These are phyloP conservation scores for Symmetrospora coprosmae DNA, from an alignment of 768 basidiomycete species.

Conservation along the genomic window DNA sequence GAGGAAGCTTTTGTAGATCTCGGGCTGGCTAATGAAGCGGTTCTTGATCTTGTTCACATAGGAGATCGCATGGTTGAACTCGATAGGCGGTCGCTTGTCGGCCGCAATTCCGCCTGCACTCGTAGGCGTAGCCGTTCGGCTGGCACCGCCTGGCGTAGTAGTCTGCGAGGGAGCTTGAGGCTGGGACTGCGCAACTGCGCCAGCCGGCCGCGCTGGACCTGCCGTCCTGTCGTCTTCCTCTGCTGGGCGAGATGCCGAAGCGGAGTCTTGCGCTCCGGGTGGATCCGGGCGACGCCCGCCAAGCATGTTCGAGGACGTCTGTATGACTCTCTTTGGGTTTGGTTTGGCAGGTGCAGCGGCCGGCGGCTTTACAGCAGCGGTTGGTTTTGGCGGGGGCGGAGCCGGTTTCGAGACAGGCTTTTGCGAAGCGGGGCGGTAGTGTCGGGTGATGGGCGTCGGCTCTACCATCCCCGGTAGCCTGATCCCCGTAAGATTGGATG, in stretches of 20 bases:
- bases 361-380: too few relatives aligned
- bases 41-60: slow-evolving; percentile 98
- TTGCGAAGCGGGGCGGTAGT: not conserved
- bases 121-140: not conserved
- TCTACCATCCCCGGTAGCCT: not conserved
- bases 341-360: too few relatives aligned
- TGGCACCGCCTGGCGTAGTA: not conserved
- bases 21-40: slow-evolving; percentile 68
- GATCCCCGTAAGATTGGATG: not conserved
- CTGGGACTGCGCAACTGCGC: too few relatives aligned
- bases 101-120: not conserved
- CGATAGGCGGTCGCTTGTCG: slow-evolving; percentile 16
- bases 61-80: slow-evolving; percentile 62
- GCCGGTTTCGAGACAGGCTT: not conserved
- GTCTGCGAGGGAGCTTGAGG: not conserved
- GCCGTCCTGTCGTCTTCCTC: too few relatives aligned
- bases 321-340: too few relatives aligned
- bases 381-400: slow-evolving; percentile 23
- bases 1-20: slow-evolving; percentile 49
- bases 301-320: too few relatives aligned
- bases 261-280: too few relatives aligned
- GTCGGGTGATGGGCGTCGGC: not conserved
- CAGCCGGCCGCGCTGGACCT: too few relatives aligned
- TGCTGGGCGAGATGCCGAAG: too few relatives aligned
- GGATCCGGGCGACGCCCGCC: too few relatives aligned